These are phyloP conservation scores for Glycine latifolia DNA, from an alignment of 306 rosid genomes.

Conservation along the genomic window DNA sequence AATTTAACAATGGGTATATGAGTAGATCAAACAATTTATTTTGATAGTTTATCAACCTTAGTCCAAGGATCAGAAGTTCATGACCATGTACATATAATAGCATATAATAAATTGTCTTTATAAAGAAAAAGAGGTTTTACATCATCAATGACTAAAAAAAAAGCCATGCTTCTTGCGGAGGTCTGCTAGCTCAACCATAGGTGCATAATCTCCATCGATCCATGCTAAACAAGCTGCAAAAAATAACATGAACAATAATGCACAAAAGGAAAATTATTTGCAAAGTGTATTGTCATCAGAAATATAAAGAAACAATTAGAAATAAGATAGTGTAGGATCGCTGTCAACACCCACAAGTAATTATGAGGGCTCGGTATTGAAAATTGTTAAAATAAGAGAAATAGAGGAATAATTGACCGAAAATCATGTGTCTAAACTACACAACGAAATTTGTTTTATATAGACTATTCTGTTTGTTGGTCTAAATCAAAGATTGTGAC, in stretches of 20 bases:
- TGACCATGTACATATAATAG: conserved; percentile 2
- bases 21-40: background rate
- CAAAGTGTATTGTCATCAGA: background rate
- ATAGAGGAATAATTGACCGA: no score
- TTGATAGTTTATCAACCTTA: background rate
- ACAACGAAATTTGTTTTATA: no score
- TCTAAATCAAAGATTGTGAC: no score
- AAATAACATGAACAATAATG: conserved; percentile 37
- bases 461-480: no score
- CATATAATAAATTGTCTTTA: conserved; percentile 2
- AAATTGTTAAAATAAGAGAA: background rate
- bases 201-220: conserved; percentile 88
- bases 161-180: conserved; percentile 80
- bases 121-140: conserved; percentile 58
- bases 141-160: conserved; percentile 90
- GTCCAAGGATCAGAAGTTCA: conserved; percentile 2
- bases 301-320: conserved; percentile 14
- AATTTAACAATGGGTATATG: background rate
- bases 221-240: conserved; percentile 96
- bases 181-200: conserved; percentile 75
- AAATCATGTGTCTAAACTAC: no score
- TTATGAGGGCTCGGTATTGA: background rate
- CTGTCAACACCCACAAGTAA: background rate
- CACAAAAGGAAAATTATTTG: conserved; percentile 14
- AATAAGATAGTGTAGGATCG: conserved; percentile 11